Evolutionary conservation across 768 basidiomycete species (phyloP).

Genomic region (Suillus paluster): DNA sequence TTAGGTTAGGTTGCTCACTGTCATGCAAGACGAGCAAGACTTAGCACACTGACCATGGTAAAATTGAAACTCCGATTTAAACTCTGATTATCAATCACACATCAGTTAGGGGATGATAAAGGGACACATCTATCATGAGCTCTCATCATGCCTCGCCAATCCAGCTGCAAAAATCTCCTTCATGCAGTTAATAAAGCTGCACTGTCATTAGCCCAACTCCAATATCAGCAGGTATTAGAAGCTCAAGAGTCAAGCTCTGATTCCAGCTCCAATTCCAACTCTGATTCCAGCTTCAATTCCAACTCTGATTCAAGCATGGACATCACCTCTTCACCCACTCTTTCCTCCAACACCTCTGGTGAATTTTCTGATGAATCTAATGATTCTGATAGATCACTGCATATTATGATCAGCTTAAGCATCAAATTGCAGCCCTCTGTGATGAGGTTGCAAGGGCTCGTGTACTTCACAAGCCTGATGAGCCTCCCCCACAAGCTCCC

Average conservation of each 20-base stretch:
- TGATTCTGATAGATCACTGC: neutral
- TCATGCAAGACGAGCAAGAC: too few species aligned
- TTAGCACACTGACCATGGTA: too few species aligned
- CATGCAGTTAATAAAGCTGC: neutral
- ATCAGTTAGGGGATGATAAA: too few species aligned
- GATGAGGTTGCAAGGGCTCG: neutral
- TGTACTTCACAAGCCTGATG: neutral
- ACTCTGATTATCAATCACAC: too few species aligned
- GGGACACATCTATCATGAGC: neutral
- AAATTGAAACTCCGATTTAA: too few species aligned
- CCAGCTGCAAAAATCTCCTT: neutral
- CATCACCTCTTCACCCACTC: neutral
- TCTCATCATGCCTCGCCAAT: neutral
- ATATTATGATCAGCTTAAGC: neutral
- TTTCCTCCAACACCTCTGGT: neutral
- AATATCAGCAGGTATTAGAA: neutral
- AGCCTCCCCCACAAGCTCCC: too few species aligned
- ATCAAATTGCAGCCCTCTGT: neutral
- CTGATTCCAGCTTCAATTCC: neutral
- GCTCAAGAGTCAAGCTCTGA: neutral
- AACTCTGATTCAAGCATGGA: neutral
- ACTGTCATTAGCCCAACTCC: neutral
- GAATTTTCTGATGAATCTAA: conserved; percentile 2
- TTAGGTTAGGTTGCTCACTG: too few species aligned
- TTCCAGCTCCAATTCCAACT: neutral